Evolutionary conservation across 257 asterid species (phyloP).

Genomic region (Coffea canephora): DNA sequence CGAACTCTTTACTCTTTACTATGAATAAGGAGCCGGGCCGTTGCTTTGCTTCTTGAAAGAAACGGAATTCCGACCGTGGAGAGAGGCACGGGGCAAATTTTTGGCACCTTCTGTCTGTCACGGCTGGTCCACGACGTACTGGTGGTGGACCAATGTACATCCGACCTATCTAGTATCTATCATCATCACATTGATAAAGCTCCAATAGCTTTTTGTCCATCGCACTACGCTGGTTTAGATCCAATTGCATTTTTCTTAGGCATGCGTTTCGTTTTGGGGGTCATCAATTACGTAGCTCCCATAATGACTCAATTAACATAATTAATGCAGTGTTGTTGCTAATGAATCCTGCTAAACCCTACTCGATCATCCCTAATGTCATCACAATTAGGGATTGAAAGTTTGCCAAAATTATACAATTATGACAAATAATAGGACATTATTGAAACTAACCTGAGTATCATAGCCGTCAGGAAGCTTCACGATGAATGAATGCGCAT

Average conservation of each 20-base stretch:
- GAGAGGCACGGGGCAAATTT: background rate
- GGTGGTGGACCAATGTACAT: slow-evolving; percentile 13
- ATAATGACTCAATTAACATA: slow-evolving; percentile 7
- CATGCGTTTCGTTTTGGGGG: slow-evolving; percentile 7
- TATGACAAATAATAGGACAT: too few species aligned
- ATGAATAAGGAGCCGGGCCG: background rate
- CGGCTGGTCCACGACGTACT: background rate
- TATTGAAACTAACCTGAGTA: slow-evolving; percentile 48
- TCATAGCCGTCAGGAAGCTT: slow-evolving; percentile 83
- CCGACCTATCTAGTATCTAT: background rate
- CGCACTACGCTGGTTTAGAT: background rate
- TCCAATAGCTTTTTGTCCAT: background rate
- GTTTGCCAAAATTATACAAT: too few species aligned
- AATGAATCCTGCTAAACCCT: background rate
- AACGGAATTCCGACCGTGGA: background rate
- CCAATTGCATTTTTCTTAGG: background rate
- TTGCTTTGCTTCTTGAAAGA: background rate
- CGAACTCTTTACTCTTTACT: background rate
- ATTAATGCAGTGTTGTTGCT: slow-evolving; percentile 3
- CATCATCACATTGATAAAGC: too few species aligned
- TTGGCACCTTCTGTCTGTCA: slow-evolving; percentile 17
- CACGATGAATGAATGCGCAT: slow-evolving; percentile 74
- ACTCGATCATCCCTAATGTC: background rate
- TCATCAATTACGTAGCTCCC: background rate
- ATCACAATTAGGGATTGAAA: too few species aligned